Evolutionary conservation across 2,329 filamentous ascomycete species (phyloP), one percentile per base, ranked within the genome.

Genomic region (Fusarium anthophilum): DNA sequence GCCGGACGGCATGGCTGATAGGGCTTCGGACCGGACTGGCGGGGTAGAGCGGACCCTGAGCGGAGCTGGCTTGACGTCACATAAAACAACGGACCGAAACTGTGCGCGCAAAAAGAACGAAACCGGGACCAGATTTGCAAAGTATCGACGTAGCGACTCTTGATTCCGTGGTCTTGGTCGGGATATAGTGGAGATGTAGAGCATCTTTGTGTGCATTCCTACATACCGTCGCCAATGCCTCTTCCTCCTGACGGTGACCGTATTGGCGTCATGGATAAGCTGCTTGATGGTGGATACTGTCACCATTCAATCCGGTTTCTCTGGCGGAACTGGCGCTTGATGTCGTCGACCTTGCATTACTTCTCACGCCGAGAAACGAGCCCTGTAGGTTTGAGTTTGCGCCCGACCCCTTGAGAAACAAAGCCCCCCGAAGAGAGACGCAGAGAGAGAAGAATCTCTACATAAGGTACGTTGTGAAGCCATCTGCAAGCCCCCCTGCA

Each of bases 21-120:
- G 78, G 63, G 58, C 54, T 77, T 72, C 72, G 73, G 70, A 64
- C 61, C 76, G 73, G 73, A 74, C 56, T 61, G 60, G 66, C 41
- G 58, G 70, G 61, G 55, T 35, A 47, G 15, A 53, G 68, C 70
- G 67, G 72, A 66, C 60, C 58, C 61, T 70, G 66, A 63, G 75
- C 69, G 73, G 74, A 56, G 24, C 47, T 32, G 28, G 1, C 15
- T 71, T 81, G 79, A 82, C 80, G 80, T 82, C 80, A 82, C 57
- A 38, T 64, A 74, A 69, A 51, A 48, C 43, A 63, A 74, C 72
- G 72, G 72, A 74, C 72, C 72, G 72, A 74, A 74, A 71, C 63
- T 69, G 59, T 71, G 67, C 67, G 43, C 45, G 47, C 55, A 39
- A 70, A 59, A 53, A 20, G 35, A 44, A 70, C 67, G n/a, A 55